Evolutionary conservation across 1,284 basidiomycete genomes (phyloP).

Genomic region (Ustilago sp.): DNA sequence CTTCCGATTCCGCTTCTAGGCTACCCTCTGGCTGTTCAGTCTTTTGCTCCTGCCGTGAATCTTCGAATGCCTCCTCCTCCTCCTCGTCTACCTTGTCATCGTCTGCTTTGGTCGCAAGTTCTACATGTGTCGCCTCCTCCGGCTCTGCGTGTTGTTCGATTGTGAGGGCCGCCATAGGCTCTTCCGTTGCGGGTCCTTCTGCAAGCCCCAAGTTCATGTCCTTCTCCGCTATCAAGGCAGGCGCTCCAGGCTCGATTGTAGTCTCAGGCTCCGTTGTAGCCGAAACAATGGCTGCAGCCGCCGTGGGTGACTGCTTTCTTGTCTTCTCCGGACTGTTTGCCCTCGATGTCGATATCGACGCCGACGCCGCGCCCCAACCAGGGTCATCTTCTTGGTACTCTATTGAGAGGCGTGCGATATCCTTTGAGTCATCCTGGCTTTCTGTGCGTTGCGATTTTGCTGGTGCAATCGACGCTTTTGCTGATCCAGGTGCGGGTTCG

Average conservation of each 20-base stretch:
- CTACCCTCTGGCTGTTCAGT: background rate
- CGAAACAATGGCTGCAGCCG: background rate
- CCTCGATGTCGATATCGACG: slow-evolving; percentile 25
- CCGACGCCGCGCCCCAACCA: slow-evolving; percentile 36
- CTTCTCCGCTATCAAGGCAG: background rate
- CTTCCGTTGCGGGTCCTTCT: background rate
- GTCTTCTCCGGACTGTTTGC: slow-evolving; percentile 38
- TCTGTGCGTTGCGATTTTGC: background rate
- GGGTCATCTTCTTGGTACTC: slow-evolving; percentile 43
- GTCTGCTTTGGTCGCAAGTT: background rate
- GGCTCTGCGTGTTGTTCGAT: background rate
- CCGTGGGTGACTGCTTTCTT: slow-evolving; percentile 13
- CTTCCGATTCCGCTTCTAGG: background rate
- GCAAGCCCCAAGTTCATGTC: background rate
- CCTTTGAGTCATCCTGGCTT: background rate
- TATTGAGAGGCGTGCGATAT: slow-evolving; percentile 20
- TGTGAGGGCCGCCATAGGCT: background rate
- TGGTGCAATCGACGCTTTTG: slow-evolving; percentile 5
- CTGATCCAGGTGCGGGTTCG: slow-evolving; percentile 26
- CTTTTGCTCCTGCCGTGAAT: slow-evolving; percentile 23
- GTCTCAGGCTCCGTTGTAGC: background rate
- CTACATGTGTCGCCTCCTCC: background rate
- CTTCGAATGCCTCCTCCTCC: slow-evolving; percentile 12
- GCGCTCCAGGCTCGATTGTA: background rate
- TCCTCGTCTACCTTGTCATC: background rate